Conservation (phyloP, 2,329 filamentous ascomycete species). For the Chalaropsis ovoidea region DNA sequence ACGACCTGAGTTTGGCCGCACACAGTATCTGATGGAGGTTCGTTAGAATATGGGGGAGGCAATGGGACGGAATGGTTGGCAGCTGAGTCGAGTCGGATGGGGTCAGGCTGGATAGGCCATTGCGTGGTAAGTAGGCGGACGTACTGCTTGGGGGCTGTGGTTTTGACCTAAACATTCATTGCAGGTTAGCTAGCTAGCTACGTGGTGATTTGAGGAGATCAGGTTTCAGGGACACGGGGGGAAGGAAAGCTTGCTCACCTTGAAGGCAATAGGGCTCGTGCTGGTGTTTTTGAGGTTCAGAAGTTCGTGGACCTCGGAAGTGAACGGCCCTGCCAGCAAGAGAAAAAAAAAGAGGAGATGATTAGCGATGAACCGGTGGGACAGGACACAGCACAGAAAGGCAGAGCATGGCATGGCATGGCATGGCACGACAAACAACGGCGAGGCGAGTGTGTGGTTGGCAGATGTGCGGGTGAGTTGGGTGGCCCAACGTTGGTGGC, state of each 20-base stretch:
- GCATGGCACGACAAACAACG: no score
- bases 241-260: conserved; percentile 40
- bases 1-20: conserved; percentile 90
- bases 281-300: conserved; percentile 57
- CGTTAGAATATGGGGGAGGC: neutral
- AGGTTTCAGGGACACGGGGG: neutral
- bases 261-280: conserved; percentile 55
- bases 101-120: conserved; percentile 5
- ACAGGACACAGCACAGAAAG: neutral
- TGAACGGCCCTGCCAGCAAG: conserved; percentile 50
- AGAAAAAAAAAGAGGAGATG: conserved; percentile 2
- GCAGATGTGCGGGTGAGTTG: neutral
- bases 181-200: neutral
- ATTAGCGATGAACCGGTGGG: neutral
- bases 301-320: conserved; percentile 53
- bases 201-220: neutral
- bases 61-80: conserved; percentile 23
- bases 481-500: neutral
- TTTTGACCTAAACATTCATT: conserved; percentile 66
- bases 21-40: conserved; percentile 65
- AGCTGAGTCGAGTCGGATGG: conserved; percentile 26
- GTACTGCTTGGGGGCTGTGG: conserved; percentile 96
- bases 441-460: neutral
- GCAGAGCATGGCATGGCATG: no score
- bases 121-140: conserved; percentile 29